phyloP scores from a whole-genome alignment of 2,329 filamentous ascomycete species.

The Ceratocystis colombiana region DNA sequence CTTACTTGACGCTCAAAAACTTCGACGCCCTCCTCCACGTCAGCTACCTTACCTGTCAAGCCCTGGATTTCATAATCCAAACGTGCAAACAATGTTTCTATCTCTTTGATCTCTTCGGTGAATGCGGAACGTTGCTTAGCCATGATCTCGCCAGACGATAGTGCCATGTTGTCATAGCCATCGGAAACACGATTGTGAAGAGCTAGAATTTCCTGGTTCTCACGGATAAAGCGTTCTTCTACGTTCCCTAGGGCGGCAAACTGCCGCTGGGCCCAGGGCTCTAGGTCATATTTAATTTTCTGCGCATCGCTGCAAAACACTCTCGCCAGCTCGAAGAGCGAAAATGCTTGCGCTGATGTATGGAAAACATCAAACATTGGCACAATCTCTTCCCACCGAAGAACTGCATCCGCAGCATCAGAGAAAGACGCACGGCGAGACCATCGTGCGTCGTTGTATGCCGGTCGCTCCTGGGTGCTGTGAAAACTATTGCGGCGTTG shows the following conservation, averaged over 20 bases:
- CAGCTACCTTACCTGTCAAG: constrained; percentile 68
- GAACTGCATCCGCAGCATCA: constrained; percentile 62
- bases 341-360: constrained; percentile 17
- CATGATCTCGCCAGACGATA: constrained; percentile 58
- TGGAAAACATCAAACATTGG: constrained; percentile 33
- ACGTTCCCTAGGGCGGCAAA: constrained; percentile 48
- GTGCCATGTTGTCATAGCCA: constrained; percentile 56
- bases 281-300: constrained; percentile 43
- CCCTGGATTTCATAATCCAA: constrained; percentile 85
- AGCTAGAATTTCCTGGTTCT: constrained; percentile 54
- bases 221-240: constrained; percentile 50
- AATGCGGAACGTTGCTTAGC: constrained; percentile 58
- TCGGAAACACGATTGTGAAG: constrained; percentile 63
- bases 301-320: constrained; percentile 45
- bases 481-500: constrained; percentile 53
- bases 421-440: constrained; percentile 66
- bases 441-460: constrained; percentile 51
- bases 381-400: constrained; percentile 53
- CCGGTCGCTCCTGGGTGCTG: constrained; percentile 28
- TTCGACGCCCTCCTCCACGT: constrained; percentile 71
- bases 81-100: constrained; percentile 72
- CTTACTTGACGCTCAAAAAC: constrained; percentile 72
- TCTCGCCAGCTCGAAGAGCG: constrained; percentile 40
- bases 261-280: constrained; percentile 52
- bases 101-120: constrained; percentile 61